phyloP scores from a whole-genome alignment of 2,329 filamentous ascomycete species.

The Arthrocladium fulminans region DNA sequence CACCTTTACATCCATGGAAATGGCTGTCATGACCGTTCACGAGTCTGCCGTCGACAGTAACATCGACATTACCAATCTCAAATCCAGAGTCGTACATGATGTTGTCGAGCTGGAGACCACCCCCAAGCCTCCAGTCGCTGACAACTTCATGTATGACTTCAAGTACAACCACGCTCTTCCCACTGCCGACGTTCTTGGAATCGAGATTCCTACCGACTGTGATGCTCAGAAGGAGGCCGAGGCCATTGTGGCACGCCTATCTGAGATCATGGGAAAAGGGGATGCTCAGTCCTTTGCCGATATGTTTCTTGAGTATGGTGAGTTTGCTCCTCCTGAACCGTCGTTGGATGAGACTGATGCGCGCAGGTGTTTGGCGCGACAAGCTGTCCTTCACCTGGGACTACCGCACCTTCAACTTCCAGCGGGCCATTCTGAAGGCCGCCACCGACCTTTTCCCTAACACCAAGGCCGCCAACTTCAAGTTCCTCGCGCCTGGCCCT shows the following conservation, averaged over 20 bases:
- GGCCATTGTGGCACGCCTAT: slow-evolving; percentile 12
- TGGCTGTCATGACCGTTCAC: not conserved
- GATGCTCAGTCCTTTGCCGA: slow-evolving; percentile 23
- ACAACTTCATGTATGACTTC: slow-evolving; percentile 37
- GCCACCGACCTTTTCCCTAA: slow-evolving; percentile 27
- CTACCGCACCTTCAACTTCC: slow-evolving; percentile 30
- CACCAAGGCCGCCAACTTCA: slow-evolving; percentile 25
- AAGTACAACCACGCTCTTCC: slow-evolving; percentile 33
- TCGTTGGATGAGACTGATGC: slow-evolving; percentile 20
- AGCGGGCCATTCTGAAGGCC: slow-evolving; percentile 26
- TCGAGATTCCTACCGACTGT: slow-evolving; percentile 25
- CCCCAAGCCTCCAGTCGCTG: slow-evolving; percentile 25
- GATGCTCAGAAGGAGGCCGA: slow-evolving; percentile 13
- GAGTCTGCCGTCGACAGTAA: not conserved
- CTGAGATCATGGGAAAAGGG: slow-evolving; percentile 13
- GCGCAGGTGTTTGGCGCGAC: slow-evolving; percentile 30
- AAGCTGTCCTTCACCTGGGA: slow-evolving; percentile 32
- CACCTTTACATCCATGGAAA: too few species aligned
- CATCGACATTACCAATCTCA: slow-evolving; percentile 8
- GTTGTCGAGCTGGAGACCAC: slow-evolving; percentile 8
- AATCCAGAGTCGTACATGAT: slow-evolving; percentile 7
- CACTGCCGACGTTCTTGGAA: slow-evolving; percentile 25
- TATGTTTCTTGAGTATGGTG: slow-evolving; percentile 25
- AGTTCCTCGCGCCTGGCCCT: slow-evolving; percentile 21
- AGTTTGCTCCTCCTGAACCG: too few species aligned